Evolutionary conservation across 2,329 filamentous ascomycete genomes (phyloP).

Genomic region (Claviceps sp.): DNA sequence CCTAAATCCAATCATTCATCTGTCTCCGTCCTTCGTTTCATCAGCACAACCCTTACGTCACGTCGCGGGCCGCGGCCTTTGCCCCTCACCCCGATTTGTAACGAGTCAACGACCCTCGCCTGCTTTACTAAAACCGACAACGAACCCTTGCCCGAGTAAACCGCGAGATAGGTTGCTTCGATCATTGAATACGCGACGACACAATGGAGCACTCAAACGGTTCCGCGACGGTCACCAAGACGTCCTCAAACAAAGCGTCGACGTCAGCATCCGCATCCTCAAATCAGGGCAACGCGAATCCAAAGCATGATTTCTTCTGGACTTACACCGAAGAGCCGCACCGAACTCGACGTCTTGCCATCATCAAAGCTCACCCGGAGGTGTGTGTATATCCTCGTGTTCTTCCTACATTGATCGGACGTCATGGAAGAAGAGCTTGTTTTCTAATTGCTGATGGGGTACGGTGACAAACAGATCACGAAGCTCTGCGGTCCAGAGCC

Average conservation of each 20-base stretch:
- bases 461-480: constrained; percentile 51
- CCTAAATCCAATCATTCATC: too few relatives aligned
- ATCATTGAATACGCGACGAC: neutral
- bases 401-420: neutral
- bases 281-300: constrained; percentile 10
- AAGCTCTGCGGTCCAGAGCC: constrained; percentile 96
- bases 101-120: neutral
- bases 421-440: constrained; percentile 10
- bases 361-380: constrained; percentile 97
- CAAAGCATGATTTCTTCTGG: constrained; percentile 68
- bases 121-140: neutral
- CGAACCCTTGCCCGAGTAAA: neutral
- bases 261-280: constrained; percentile 7
- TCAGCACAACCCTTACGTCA: neutral
- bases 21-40: neutral
- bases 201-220: constrained; percentile 16
- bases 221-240: constrained; percentile 21
- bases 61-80: neutral
- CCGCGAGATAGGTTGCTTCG: neutral
- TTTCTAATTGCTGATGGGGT: neutral
- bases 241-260: constrained; percentile 14
- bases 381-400: constrained; percentile 26
- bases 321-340: constrained; percentile 98
- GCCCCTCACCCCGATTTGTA: neutral
- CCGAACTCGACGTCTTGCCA: constrained; percentile 75